Evolutionary conservation across 2,329 filamentous ascomycete genomes (phyloP).

Genomic region (Exophiala xenobiotica): DNA sequence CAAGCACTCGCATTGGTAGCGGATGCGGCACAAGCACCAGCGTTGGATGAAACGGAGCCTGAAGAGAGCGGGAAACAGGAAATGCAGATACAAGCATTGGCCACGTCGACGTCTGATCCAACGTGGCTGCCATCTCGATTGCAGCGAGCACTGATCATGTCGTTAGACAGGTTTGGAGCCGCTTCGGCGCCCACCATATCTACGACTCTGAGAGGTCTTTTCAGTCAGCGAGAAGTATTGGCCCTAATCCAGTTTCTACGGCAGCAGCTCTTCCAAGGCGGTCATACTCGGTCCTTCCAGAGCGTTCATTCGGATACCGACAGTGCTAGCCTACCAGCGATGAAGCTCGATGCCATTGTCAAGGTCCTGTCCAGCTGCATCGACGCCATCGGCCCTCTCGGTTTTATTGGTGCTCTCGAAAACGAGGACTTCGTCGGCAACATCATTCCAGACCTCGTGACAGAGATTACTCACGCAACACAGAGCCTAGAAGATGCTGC

Average conservation of each 20-base stretch:
- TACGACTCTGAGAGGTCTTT: slow-evolving; percentile 16
- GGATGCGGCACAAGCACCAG: slow-evolving; percentile 13
- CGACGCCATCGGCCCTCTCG: slow-evolving; percentile 49
- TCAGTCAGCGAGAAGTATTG: slow-evolving; percentile 23
- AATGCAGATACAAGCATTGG: slow-evolving; percentile 13
- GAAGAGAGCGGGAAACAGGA: slow-evolving; percentile 18
- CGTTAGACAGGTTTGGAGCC: slow-evolving; percentile 20
- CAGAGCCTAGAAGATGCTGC: slow-evolving; percentile 49
- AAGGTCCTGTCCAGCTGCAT: slow-evolving; percentile 46
- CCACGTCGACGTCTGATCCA: slow-evolving; percentile 5
- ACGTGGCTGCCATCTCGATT: slow-evolving; percentile 16
- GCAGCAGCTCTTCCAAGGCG: slow-evolving; percentile 31
- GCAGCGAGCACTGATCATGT: slow-evolving; percentile 17
- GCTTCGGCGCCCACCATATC: slow-evolving; percentile 15
- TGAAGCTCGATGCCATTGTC: slow-evolving; percentile 39
- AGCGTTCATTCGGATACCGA: slow-evolving; percentile 1
- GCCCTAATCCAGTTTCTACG: slow-evolving; percentile 34
- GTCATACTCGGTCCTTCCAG: slow-evolving; percentile 25
- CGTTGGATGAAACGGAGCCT: slow-evolving; percentile 17
- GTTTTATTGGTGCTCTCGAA: slow-evolving; percentile 36
- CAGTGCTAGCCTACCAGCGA: slow-evolving; percentile 5
- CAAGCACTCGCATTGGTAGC: slow-evolving; percentile 39
- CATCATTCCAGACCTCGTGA: slow-evolving; percentile 46
- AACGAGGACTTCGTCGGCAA: slow-evolving; percentile 42
- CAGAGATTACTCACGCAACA: slow-evolving; percentile 48